These are phyloP conservation scores for Geoglossum cookeanum DNA, from an alignment of 2,329 filamentous ascomycete genomes.

Conservation along the genomic window DNA sequence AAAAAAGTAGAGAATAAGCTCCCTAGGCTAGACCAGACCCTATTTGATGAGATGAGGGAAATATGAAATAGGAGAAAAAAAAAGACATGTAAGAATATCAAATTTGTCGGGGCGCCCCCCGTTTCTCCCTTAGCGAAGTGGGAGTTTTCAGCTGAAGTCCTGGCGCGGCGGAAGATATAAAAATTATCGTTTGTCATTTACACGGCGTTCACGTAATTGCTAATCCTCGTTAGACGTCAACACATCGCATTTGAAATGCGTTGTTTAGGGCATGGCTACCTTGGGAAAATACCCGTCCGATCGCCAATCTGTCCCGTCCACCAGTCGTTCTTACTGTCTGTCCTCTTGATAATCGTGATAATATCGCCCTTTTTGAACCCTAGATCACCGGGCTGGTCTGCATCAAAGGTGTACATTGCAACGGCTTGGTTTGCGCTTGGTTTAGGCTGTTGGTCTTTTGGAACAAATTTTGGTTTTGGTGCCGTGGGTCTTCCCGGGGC, in stretches of 20 bases:
- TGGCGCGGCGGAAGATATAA: background rate
- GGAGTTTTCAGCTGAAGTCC: too few species aligned
- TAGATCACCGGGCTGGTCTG: conserved; percentile 79
- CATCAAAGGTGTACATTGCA: conserved; percentile 84
- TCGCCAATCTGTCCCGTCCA: conserved; percentile 86
- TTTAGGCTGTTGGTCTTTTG: conserved; percentile 18
- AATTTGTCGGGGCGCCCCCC: background rate
- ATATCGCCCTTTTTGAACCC: conserved; percentile 95
- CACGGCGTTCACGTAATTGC: conserved; percentile 2
- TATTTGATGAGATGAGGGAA: background rate
- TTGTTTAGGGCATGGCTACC: conserved; percentile 24
- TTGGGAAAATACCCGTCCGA: conserved; percentile 82
- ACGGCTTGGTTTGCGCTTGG: conserved; percentile 57
- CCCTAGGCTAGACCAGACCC: too few species aligned
- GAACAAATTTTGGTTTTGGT: conserved; percentile 64
- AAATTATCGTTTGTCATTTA: background rate
- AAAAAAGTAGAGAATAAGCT: too few species aligned
- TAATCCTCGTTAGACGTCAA: background rate
- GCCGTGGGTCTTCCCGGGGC: conserved; percentile 49
- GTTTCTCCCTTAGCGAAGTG: background rate
- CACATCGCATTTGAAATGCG: background rate
- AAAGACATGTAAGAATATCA: background rate
- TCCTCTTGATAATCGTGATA: conserved; percentile 87
- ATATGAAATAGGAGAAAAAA: background rate
- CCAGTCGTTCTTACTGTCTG: conserved; percentile 88